Base-by-base conservation (phyloP, 1,284 basidiomycete genomes). In the Xerocomus nothofagi region DNA sequence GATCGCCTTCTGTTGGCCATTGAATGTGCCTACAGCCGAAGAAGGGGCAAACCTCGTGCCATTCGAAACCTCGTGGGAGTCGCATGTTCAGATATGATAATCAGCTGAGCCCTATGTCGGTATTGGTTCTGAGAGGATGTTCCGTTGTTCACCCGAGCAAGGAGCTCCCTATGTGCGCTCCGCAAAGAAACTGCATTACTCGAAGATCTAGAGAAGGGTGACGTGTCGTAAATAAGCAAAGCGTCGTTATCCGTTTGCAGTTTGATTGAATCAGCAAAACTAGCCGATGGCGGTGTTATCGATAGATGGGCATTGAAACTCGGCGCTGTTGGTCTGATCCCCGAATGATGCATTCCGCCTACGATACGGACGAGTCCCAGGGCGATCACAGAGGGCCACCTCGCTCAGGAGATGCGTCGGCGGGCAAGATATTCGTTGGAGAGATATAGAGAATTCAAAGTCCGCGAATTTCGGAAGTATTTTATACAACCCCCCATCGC, bases 401-500 rank as follows among this genome's bases (percentile, higher is more conserved):
- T n/a, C 11, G 32, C 10, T 24, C 30, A 18, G 41, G 31, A 24
- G 30, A 50, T 41, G 24, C 18, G 20, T 18, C 14, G 29, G 47
- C 20, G n/a, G 26, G 32, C 33, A 26, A 39, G 10, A 5, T 20
- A n/a, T 20, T 34, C 26, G 33, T 24, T 24, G 21, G 7, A n/a
- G 44, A 23, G 14, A n/a, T 27, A 14, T 27, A 20, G 24, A 6
- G 20, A 21, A 37, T 66, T 67, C 17, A 51, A 53, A 53, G 60
- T 48, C 62, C 58, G 65, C 62, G 64, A 59, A 10, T n/a, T 47
- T 48, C 66, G 66, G 66, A 60, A 44, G 63, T 7, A 62, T 51
- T 62, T 41, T 20, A 56, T 26, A 46, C 39, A 41, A 21, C 18
- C 51, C 18, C 51, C 24, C 44, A 38, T 45, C 37, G 46, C 49